Conservation (phyloP, 257 asterid genomes). For the Osmanthus fragrans region DNA sequence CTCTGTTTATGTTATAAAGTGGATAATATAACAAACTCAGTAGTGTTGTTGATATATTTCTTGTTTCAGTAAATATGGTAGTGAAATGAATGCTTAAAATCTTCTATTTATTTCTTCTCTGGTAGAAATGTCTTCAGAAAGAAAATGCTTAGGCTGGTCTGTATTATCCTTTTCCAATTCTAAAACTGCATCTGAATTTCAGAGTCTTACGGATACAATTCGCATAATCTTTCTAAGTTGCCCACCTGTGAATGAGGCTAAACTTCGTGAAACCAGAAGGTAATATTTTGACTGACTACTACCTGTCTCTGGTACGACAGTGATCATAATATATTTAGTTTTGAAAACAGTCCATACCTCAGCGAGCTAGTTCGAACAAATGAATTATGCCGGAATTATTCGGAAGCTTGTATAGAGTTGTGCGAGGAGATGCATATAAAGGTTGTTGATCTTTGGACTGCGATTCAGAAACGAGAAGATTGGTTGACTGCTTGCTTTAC, state of each 20-base stretch:
- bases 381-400: slow-evolving; percentile 72
- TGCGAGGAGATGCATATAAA: slow-evolving; percentile 69
- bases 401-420: slow-evolving; percentile 83
- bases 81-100: not conserved
- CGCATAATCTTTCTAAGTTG: slow-evolving; percentile 76
- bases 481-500: slow-evolving; percentile 76
- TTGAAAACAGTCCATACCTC: slow-evolving; percentile 51
- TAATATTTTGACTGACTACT: slow-evolving; percentile 1
- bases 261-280: slow-evolving; percentile 55
- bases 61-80: not conserved
- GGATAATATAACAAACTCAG: not conserved
- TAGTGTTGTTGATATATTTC: not conserved
- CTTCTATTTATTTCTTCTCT: not conserved
- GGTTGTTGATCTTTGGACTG: slow-evolving; percentile 81
- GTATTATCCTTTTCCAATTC: not conserved
- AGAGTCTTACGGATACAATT: slow-evolving; percentile 74
- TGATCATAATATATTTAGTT: not conserved
- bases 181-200: slow-evolving; percentile 30
- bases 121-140: not conserved
- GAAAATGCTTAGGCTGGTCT: not conserved
- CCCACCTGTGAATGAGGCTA: slow-evolving; percentile 88
- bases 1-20: not conserved
- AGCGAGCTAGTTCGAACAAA: slow-evolving; percentile 89
- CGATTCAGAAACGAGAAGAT: slow-evolving; percentile 78
- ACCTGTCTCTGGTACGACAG: too few relatives aligned